Evolutionary conservation across 2,329 filamentous ascomycete genomes (phyloP).

Genomic region (Aspergillus versicolor): DNA sequence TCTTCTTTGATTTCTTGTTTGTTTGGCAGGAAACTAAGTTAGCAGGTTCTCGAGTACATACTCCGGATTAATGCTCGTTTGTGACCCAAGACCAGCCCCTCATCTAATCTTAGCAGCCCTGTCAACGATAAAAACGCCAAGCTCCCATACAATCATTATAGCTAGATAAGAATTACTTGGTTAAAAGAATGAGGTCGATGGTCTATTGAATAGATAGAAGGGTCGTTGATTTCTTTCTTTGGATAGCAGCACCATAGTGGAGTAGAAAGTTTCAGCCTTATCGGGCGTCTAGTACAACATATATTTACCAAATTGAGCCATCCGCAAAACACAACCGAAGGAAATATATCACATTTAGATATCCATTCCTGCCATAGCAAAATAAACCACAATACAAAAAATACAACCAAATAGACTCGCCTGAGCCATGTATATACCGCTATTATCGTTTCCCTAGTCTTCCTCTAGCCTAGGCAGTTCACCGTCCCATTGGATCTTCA

Average conservation of each 20-base stretch:
- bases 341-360: neutral
- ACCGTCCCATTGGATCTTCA: conserved; percentile 47
- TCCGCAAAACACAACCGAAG: neutral
- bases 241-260: neutral
- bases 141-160: neutral
- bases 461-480: conserved; percentile 26
- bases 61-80: neutral
- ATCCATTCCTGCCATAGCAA: neutral
- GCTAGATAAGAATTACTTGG: neutral
- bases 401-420: neutral
- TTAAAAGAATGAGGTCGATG: too few species aligned
- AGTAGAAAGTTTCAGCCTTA: neutral
- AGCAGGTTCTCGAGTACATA: neutral
- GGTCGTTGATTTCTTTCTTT: neutral
- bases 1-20: neutral
- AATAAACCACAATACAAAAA: conserved; percentile 3
- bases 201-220: too few species aligned
- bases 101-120: neutral
- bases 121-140: neutral
- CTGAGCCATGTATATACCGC: neutral
- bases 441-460: conserved; percentile 4
- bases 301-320: neutral
- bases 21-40: neutral
- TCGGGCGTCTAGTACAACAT: neutral
- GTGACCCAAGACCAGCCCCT: conserved; percentile 1